phyloP scores from a whole-genome alignment of 768 basidiomycete genomes.

The Lactarius quietus region DNA sequence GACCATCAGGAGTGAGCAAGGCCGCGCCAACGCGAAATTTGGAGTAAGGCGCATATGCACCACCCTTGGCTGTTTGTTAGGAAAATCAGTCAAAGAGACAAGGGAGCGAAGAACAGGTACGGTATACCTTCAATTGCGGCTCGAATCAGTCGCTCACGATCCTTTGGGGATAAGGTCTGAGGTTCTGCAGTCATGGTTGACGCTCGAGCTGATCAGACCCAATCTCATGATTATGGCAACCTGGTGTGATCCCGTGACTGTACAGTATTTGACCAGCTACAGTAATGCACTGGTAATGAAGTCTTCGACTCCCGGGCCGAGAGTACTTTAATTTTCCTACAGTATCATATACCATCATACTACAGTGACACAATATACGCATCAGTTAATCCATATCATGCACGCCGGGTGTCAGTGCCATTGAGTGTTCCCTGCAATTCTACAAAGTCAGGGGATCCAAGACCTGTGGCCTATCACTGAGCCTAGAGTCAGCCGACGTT shows the following conservation, averaged over 20 bases:
- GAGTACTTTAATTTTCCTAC: no score
- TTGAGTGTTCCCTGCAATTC: no score
- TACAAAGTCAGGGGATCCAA: no score
- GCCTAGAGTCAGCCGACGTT: no score
- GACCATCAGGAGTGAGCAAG: conserved; percentile 62
- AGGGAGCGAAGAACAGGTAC: neutral
- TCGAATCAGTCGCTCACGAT: conserved; percentile 48
- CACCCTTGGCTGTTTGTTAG: conserved; percentile 53
- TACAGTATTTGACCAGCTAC: neutral
- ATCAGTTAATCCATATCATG: no score
- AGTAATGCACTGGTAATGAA: no score
- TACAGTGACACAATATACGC: no score
- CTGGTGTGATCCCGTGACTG: neutral
- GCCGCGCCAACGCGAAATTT: conserved; percentile 93
- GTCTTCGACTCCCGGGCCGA: no score
- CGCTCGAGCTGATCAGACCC: neutral
- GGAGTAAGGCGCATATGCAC: conserved; percentile 81
- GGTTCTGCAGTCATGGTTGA: neutral
- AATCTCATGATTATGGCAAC: neutral
- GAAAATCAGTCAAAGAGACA: neutral
- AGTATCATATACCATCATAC: no score
- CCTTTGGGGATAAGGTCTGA: conserved; percentile 38
- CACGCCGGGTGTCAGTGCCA: no score
- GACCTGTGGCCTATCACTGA: no score
- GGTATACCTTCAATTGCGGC: conserved; percentile 56